These are phyloP conservation scores for Yamadazyma takamatsuzukensis DNA, from an alignment of 805 yeast genomes.

Conservation along the genomic window DNA sequence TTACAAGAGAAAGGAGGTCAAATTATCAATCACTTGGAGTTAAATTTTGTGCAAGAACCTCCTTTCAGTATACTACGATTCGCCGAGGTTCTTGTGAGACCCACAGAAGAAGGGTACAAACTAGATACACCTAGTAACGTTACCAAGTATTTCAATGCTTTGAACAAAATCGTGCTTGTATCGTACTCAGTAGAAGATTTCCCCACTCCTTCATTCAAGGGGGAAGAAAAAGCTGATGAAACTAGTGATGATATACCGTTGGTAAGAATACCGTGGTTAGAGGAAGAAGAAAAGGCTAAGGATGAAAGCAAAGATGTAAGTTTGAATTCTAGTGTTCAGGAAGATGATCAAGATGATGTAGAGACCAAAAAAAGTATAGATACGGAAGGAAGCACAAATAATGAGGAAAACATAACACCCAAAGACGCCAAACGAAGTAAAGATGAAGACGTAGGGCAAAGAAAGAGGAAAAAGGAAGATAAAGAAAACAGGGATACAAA, in stretches of 20 bases:
- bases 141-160: conserved; percentile 43
- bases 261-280: conserved; percentile 29
- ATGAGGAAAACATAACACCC: too few relatives aligned
- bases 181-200: conserved; percentile 25
- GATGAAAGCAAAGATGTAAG: background rate
- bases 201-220: conserved; percentile 14
- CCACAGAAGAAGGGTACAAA: conserved; percentile 31
- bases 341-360: too few relatives aligned
- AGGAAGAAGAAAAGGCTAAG: conserved; percentile 5
- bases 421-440: too few relatives aligned
- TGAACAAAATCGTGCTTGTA: conserved; percentile 29
- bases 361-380: too few relatives aligned
- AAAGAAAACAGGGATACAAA: conserved; percentile 1
- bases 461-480: conserved; percentile 4
- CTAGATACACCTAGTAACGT: conserved; percentile 23
- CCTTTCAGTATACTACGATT: conserved; percentile 51
- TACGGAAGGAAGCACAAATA: too few relatives aligned
- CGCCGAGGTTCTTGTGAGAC: conserved; percentile 44
- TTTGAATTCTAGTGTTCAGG: background rate
- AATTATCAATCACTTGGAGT: conserved; percentile 34
- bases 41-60: conserved; percentile 21
- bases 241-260: conserved; percentile 13
- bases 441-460: background rate
- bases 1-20: conserved; percentile 3
- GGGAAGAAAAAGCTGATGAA: conserved; percentile 2